Conservation (phyloP, 768 basidiomycete genomes). For the Calvatia gigantea region DNA sequence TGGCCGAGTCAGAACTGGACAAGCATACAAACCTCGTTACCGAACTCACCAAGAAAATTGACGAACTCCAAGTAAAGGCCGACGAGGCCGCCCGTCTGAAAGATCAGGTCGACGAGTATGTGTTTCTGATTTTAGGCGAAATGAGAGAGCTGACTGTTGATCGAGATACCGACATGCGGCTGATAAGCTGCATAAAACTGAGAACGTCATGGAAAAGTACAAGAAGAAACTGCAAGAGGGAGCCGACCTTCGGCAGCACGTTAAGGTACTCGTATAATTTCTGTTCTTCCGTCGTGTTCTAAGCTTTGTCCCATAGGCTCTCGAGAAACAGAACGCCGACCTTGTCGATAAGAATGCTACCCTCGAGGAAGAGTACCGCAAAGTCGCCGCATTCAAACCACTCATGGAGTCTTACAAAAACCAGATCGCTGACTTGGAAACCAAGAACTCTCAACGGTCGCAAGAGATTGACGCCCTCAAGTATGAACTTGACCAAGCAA, state of each 20-base stretch:
- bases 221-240: slow-evolving; percentile 97
- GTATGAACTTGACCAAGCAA: slow-evolving; percentile 75
- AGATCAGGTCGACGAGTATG: slow-evolving; percentile 94
- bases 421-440: slow-evolving; percentile 80
- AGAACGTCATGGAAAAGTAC: slow-evolving; percentile 98
- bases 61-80: slow-evolving; percentile 76
- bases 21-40: slow-evolving; percentile 65
- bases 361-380: slow-evolving; percentile 90
- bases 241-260: slow-evolving; percentile 81
- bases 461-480: slow-evolving; percentile 72
- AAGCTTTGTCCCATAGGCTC: slow-evolving; percentile 42
- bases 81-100: slow-evolving; percentile 79
- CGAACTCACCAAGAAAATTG: slow-evolving; percentile 75
- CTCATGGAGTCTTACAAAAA: slow-evolving; percentile 91
- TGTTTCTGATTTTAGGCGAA: slow-evolving; percentile 3
- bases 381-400: slow-evolving; percentile 81
- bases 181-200: slow-evolving; percentile 89
- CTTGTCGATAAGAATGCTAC: slow-evolving; percentile 89
- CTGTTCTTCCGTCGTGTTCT: not conserved
- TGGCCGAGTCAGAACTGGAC: slow-evolving; percentile 80
- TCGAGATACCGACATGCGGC: slow-evolving; percentile 85
- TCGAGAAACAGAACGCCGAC: slow-evolving; percentile 91
- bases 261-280: slow-evolving; percentile 54
- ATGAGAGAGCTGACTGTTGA: not conserved
- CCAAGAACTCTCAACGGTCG: slow-evolving; percentile 57